Conservation (phyloP, 805 yeast species). For the Ogataea salicorniae region DNA sequence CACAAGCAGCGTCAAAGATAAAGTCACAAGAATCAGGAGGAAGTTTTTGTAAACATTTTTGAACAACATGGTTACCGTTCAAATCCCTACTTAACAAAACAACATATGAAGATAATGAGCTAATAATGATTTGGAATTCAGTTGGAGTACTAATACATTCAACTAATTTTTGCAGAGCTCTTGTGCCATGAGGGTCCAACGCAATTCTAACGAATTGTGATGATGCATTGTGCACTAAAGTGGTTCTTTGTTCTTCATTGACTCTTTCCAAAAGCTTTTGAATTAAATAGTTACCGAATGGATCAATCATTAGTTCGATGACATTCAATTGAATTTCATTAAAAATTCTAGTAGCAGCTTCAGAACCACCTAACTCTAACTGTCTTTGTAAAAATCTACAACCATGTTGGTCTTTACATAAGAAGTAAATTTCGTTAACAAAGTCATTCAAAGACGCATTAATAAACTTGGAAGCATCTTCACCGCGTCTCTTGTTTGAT, state of each 20-base stretch:
- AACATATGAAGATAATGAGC: slow-evolving; percentile 49
- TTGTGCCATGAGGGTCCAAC: slow-evolving; percentile 90
- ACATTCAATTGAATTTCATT: slow-evolving; percentile 73
- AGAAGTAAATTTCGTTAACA: slow-evolving; percentile 64
- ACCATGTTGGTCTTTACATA: slow-evolving; percentile 96
- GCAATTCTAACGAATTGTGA: slow-evolving; percentile 76
- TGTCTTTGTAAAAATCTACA: slow-evolving; percentile 89
- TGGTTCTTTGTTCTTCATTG: slow-evolving; percentile 60
- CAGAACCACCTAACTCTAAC: slow-evolving; percentile 57
- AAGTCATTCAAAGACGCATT: slow-evolving; percentile 67
- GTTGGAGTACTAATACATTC: slow-evolving; percentile 71
- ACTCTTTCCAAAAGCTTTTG: slow-evolving; percentile 86
- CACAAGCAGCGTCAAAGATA: slow-evolving; percentile 79
- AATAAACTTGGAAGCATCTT: slow-evolving; percentile 65
- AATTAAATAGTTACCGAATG: slow-evolving; percentile 94
- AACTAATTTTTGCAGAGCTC: slow-evolving; percentile 89
- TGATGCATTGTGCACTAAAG: slow-evolving; percentile 65
- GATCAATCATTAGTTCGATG: slow-evolving; percentile 87
- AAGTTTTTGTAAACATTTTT: slow-evolving; percentile 79
- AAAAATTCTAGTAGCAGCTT: slow-evolving; percentile 70
- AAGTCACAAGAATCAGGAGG: slow-evolving; percentile 71
- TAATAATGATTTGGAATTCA: slow-evolving; percentile 53
- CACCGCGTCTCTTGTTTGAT: slow-evolving; percentile 39
- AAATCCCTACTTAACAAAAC: slow-evolving; percentile 79
- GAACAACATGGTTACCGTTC: slow-evolving; percentile 96